A percentile compares a stretch with the other conserved stretches of the same genome.
Conservation (phyloP, 345 rosid species). For the Brassica carinata region DNA sequence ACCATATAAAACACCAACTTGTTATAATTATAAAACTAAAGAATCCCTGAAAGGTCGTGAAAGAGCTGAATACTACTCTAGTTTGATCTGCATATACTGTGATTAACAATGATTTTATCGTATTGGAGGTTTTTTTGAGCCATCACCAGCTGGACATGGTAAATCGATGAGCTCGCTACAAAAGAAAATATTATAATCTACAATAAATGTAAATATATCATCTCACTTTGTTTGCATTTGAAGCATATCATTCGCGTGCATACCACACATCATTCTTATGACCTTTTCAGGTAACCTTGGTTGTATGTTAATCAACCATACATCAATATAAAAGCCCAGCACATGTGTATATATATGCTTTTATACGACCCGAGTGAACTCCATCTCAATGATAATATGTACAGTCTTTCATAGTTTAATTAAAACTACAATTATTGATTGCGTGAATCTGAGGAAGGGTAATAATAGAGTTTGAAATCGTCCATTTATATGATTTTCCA, state of each 20-base stretch:
- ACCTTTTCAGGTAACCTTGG: constrained; percentile 32
- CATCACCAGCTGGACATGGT: neutral
- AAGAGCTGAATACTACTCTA: neutral
- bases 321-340: neutral
- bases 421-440: constrained; percentile 21
- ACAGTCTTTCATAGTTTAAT: constrained; percentile 12
- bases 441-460: constrained; percentile 28
- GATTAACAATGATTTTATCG: neutral
- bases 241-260: neutral
- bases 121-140: neutral
- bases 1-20: neutral
- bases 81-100: neutral
- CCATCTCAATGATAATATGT: constrained; percentile 32
- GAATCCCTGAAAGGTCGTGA: neutral
- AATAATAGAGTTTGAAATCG: constrained; percentile 32
- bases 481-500: constrained; percentile 37
- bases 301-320: constrained; percentile 6
- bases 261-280: constrained; percentile 7
- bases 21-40: neutral
- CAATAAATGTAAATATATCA: neutral
- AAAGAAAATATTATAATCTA: neutral
- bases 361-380: constrained; percentile 18
- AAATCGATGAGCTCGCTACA: neutral
- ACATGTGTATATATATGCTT: constrained; percentile 17
- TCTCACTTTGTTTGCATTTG: constrained; percentile 1